Conservation (phyloP, 192 early-diverging fungal species). For the Cladochytrium replicatum region DNA sequence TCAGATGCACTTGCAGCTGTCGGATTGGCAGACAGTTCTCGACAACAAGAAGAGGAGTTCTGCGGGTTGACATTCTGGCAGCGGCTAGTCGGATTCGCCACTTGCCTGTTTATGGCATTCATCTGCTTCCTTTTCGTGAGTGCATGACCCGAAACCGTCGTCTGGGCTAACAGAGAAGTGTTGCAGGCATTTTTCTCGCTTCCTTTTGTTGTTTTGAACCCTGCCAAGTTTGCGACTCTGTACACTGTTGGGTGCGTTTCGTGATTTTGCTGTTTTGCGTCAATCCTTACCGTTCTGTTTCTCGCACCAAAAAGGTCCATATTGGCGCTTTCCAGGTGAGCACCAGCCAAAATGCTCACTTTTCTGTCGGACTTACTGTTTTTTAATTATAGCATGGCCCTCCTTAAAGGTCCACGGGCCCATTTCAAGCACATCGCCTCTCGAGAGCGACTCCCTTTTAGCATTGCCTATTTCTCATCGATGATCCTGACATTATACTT, state of each 20-base stretch:
- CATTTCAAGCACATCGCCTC: slow-evolving; percentile 74
- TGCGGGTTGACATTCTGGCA: too few species aligned
- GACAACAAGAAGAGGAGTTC: too few species aligned
- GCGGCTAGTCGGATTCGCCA: too few species aligned
- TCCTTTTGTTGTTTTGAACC: slow-evolving; percentile 17
- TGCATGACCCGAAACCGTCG: too few species aligned
- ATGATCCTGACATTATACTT: slow-evolving; percentile 80
- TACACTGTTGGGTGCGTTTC: slow-evolving; percentile 34
- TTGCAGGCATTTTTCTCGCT: slow-evolving; percentile 31
- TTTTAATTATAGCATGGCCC: slow-evolving; percentile 49
- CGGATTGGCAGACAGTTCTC: too few species aligned
- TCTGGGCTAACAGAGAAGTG: too few species aligned
- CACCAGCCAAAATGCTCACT: background rate
- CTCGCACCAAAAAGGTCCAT: too few species aligned
- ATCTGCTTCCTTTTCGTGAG: too few species aligned
- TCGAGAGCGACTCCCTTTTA: slow-evolving; percentile 70
- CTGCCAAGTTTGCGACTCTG: slow-evolving; percentile 34
- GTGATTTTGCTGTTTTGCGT: too few species aligned
- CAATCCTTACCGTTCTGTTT: slow-evolving; percentile 12
- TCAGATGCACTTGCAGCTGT: too few species aligned
- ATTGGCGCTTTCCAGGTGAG: too few species aligned
- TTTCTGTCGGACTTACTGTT: background rate
- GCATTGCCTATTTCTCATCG: slow-evolving; percentile 65
- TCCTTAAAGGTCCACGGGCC: slow-evolving; percentile 70
- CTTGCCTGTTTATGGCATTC: too few species aligned